These are phyloP conservation scores for Mycosphaerella arachidis DNA, from an alignment of 2,329 filamentous ascomycete genomes.

Conservation along the genomic window DNA sequence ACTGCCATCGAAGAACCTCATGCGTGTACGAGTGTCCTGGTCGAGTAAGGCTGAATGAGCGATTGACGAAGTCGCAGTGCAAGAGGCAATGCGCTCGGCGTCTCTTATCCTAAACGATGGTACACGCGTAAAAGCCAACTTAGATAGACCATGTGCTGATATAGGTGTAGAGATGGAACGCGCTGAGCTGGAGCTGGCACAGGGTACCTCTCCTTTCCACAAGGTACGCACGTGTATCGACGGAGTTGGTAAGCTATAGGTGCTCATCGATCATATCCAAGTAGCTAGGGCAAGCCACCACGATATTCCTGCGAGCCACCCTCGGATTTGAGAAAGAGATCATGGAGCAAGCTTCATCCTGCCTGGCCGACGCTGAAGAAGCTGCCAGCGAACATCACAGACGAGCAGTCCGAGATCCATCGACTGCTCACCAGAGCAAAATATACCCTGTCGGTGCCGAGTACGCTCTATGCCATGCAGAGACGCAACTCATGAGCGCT, in stretches of 20 bases:
- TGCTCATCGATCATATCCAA: conserved; percentile 10
- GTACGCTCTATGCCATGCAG: conserved; percentile 76
- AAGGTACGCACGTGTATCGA: conserved; percentile 42
- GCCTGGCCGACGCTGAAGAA: conserved; percentile 70
- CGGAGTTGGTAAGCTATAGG: not conserved
- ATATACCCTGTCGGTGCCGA: conserved; percentile 84
- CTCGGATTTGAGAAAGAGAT: conserved; percentile 88
- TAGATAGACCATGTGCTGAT: conserved; percentile 8
- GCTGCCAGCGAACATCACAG: conserved; percentile 72
- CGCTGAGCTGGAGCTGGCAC: conserved; percentile 68
- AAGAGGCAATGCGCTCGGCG: conserved; percentile 41
- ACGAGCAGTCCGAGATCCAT: conserved; percentile 59
- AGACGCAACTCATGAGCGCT: conserved; percentile 83
- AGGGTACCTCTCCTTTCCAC: conserved; percentile 81
- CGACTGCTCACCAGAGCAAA: conserved; percentile 49
- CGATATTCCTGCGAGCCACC: conserved; percentile 79
- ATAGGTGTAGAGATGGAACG: conserved; percentile 64
- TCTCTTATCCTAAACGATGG: conserved; percentile 38
- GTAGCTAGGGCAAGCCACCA: conserved; percentile 72
- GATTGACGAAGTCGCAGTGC: conserved; percentile 31
- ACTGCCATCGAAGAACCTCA: conserved; percentile 56
- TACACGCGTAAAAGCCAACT: conserved; percentile 22
- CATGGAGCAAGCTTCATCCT: conserved; percentile 75
- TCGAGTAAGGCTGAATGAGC: conserved; percentile 4
- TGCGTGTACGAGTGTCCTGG: conserved; percentile 50